Evolutionary conservation across 805 yeast genomes (phyloP), one percentile per base, ranked within the genome.

Genomic region (Starmera dryadoides): DNA sequence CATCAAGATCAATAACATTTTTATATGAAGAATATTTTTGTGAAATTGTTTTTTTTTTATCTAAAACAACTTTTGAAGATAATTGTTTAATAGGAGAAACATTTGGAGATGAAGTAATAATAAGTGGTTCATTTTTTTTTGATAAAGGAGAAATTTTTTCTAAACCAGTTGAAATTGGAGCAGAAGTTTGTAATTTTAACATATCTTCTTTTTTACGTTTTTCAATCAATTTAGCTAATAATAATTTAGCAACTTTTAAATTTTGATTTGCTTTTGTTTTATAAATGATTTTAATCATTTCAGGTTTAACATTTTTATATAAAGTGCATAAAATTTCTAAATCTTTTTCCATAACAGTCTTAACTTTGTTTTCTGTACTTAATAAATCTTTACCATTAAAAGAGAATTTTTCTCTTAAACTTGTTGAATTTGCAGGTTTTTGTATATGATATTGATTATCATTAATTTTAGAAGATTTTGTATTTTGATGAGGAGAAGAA

Each of bases 381-480:
- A 6, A 25, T 36, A 50, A 41, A 42, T 42, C 50, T 25, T 40
- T 58, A 44, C 52, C 59, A 34, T 55, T 63, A 42, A 66, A 73
- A 2, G 72, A 61, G 44, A 69, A 73, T 46, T 62, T 61, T 40
- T 69, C 73, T 26, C 68, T 53, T 35, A 73, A 50, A 34, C 46
- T 40, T 3, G 53, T 37, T 19, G 47, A 42, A 17, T 42, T 35
- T n/a, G 18, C 20, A 30, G 14, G 15, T 14, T 29, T 33, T 12
- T 36, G 29, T 15, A 26, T 29, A 31, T 33, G 32, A 16, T 30
- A 21, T 14, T 38, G 37, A 14, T 36, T 30, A 21, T 30, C 34
- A 22, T 42, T 17, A 8, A 25, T 25, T 25, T 25, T 25, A 12
- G 26, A 23, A 23, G 37, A 23, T 29, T 39, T 15, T 30, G n/a